Conservation (phyloP, 1,139 yeast species). For the Tardiomyces digboiensis region DNA sequence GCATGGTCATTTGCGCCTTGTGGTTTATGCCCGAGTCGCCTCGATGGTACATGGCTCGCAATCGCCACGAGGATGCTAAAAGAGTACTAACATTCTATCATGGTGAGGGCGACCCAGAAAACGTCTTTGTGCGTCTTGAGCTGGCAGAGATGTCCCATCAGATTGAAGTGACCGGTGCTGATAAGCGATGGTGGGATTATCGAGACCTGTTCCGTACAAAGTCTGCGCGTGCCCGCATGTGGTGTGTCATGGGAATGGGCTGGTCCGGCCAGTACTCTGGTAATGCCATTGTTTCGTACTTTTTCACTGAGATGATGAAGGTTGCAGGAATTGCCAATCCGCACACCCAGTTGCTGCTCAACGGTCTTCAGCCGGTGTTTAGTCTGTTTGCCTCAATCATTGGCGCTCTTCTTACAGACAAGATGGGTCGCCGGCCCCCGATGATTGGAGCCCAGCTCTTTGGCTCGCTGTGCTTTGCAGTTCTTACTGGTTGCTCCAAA, state of each 20-base stretch:
- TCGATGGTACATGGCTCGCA: neutral
- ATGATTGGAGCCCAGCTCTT: constrained; percentile 6
- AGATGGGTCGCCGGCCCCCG: constrained; percentile 13
- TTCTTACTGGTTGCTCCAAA: constrained; percentile 10
- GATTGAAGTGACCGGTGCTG: neutral
- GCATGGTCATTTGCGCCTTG: neutral
- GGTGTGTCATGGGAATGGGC: constrained; percentile 24
- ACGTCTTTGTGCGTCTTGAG: neutral
- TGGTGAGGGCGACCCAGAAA: neutral
- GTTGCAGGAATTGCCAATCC: constrained; percentile 6
- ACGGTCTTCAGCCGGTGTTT: constrained; percentile 7
- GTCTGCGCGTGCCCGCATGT: constrained; percentile 29
- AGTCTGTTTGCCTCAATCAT: constrained; percentile 7
- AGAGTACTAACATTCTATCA: neutral
- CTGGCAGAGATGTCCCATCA: neutral
- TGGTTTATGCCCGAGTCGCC: neutral
- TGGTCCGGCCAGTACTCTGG: constrained; percentile 34
- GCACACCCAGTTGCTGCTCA: constrained; percentile 8
- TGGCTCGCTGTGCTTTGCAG: constrained; percentile 10
- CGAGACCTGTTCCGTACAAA: constrained; percentile 26
- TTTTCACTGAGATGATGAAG: constrained; percentile 4
- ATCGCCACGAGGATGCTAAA: neutral
- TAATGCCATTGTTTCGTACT: constrained; percentile 3
- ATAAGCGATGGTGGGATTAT: constrained; percentile 4
- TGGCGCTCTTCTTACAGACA: constrained; percentile 10